These are phyloP conservation scores for Solanum bulbocastanum DNA, from an alignment of 257 asterid genomes.

Conservation along the genomic window DNA sequence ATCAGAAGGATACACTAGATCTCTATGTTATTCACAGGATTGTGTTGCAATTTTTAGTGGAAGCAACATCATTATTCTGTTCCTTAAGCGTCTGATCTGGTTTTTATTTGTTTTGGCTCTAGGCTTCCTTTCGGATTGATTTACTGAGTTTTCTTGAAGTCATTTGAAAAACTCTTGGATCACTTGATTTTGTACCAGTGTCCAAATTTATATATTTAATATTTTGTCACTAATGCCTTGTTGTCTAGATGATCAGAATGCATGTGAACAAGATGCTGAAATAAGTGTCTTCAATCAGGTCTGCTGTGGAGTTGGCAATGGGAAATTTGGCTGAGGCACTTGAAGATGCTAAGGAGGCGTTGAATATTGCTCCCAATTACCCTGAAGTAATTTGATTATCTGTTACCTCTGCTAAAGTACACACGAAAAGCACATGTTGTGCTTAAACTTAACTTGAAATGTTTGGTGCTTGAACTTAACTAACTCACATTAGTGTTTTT, in stretches of 20 bases:
- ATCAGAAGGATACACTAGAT: background rate
- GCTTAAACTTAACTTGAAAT: background rate
- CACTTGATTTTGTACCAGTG: background rate
- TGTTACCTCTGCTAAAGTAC: background rate
- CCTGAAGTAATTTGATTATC: slow-evolving; percentile 39
- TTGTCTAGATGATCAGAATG: background rate
- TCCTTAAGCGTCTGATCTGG: background rate
- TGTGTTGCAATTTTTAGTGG: background rate
- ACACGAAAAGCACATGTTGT: background rate
- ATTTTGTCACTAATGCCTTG: background rate
- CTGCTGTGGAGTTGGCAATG: slow-evolving; percentile 54
- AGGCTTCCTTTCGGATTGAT: background rate
- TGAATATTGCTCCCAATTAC: slow-evolving; percentile 47
- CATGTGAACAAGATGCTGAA: slow-evolving; percentile 3
- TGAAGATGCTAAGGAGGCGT: slow-evolving; percentile 60
- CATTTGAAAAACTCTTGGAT: background rate
- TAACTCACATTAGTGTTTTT: background rate
- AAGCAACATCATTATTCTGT: background rate
- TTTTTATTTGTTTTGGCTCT: too few relatives aligned
- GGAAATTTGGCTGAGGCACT: slow-evolving; percentile 59
- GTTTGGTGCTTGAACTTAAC: background rate
- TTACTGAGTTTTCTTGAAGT: background rate
- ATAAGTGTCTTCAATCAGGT: slow-evolving; percentile 30
- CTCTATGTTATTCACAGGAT: background rate
- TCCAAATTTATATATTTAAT: background rate